Conservation (phyloP, 1,284 basidiomycete genomes). For the Puccinia coronata region DNA sequence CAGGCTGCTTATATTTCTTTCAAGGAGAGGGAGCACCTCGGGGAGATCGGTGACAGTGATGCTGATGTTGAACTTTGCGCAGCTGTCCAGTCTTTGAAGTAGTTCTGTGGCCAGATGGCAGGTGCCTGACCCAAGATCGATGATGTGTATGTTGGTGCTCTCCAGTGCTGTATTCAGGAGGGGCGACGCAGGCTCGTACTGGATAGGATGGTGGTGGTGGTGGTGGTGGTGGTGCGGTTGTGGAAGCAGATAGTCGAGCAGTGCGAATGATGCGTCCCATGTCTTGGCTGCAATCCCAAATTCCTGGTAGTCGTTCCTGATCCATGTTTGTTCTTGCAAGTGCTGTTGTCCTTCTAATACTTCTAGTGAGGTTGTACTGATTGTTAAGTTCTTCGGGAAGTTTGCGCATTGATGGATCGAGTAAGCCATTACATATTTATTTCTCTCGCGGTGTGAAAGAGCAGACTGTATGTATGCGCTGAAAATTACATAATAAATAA, state of each 20-base stretch:
- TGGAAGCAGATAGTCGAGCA: slow-evolving; percentile 16
- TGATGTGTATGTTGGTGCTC: neutral
- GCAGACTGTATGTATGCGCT: no score
- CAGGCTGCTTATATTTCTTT: neutral
- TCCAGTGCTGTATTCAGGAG: no score
- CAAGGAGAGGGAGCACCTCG: neutral
- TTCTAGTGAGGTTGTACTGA: no score
- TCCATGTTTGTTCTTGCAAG: neutral
- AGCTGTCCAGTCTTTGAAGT: slow-evolving; percentile 4
- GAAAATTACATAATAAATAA: no score
- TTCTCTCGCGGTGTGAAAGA: no score
- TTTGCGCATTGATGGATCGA: slow-evolving; percentile 2
- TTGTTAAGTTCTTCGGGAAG: neutral
- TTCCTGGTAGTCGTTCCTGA: neutral
- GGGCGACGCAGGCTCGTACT: no score
- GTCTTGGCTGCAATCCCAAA: slow-evolving; percentile 38
- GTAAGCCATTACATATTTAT: no score
- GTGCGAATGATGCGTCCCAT: slow-evolving; percentile 10
- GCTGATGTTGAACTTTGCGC: neutral
- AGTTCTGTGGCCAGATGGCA: slow-evolving; percentile 19
- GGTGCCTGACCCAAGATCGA: slow-evolving; percentile 36
- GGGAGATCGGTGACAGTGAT: slow-evolving; percentile 31
- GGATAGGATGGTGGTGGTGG: neutral
- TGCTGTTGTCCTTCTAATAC: no score
- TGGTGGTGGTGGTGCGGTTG: no score